Base-by-base conservation (phyloP, 2,329 filamentous ascomycete genomes). In the Trichoderma sp. region DNA sequence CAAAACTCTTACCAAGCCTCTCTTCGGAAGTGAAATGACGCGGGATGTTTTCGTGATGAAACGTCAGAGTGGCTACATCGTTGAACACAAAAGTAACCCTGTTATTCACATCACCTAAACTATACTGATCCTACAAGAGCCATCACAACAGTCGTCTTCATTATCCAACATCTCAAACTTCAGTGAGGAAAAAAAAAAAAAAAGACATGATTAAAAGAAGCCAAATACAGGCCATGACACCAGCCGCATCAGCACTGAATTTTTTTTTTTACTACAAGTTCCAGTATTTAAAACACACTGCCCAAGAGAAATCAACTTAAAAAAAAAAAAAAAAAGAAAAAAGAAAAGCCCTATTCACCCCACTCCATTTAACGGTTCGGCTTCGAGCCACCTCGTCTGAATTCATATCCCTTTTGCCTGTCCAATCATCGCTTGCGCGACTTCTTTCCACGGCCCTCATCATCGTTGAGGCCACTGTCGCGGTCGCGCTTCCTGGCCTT, bases 401-500 rank as follows among this genome's bases (percentile, higher is more conserved):
- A 45, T 48, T 59, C 52, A 12, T 32, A 37, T 37, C 35, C 37
- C 17, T 57, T n/a, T n/a, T 48, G 42, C 42, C 19, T 48, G 8
- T 4, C 39, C 50, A 1, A 68, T 76, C 73, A 80, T 69, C 76
- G 76, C 75, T 78, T 79, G 68, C 76, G 76, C 74, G 79, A 75
- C 74, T 80, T 78, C 89, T 86, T 90, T 83, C 82, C 87, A 60
- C 91, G 78, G 71, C 93, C 91, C 72, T 97, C 93, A 0, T 76
- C 75, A 0, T 78, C 77, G 17, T 76, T 75, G 69, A 75, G 64
- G 10, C 69, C 76, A 27, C 69, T 70, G 70, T 94, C 92, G 68
- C 90, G 86, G 79, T 94, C 94, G 75, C 92, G 89, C 80, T 94
- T 93, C 82, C 90, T 92, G 3, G 90, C 94, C 84, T 97, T 97